phyloP scores from a whole-genome alignment of 345 rosid species.

The Psidium friedrichsthalianum region DNA sequence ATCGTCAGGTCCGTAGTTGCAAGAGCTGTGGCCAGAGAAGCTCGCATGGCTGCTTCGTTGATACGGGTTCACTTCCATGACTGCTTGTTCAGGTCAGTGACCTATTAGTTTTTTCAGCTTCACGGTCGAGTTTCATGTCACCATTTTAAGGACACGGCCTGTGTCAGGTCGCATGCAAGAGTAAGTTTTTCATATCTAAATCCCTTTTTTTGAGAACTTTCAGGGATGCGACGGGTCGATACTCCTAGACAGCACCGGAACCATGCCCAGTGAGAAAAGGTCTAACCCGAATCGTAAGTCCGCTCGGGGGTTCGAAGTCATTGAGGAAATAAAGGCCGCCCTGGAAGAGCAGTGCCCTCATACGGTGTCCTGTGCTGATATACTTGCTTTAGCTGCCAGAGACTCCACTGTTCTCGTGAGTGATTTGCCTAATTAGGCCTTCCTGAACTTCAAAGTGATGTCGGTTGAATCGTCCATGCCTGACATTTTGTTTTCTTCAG shows the following conservation, averaged over 20 bases:
- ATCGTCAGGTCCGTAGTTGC: constrained; percentile 46
- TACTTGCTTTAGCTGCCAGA: constrained; percentile 71
- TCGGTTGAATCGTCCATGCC: neutral
- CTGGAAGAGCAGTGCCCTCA: constrained; percentile 63
- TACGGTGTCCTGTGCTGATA: constrained; percentile 85
- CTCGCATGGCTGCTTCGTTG: constrained; percentile 78
- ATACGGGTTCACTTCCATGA: constrained; percentile 78
- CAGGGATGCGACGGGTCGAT: constrained; percentile 91
- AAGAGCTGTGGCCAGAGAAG: constrained; percentile 50
- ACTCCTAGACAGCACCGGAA: constrained; percentile 52
- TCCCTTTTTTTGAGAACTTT: neutral
- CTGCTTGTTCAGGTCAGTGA: constrained; percentile 60
- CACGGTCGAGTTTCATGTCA: neutral
- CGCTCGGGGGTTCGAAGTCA: constrained; percentile 67
- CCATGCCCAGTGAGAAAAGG: constrained; percentile 53
- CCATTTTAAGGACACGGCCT: neutral
- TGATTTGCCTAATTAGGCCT: neutral
- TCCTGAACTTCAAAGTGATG: neutral
- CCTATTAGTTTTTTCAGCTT: neutral
- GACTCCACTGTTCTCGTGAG: constrained; percentile 79
- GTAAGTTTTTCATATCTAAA: neutral
- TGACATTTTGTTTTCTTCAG: constrained; percentile 3
- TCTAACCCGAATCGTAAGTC: constrained; percentile 66
- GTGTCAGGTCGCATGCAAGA: neutral
- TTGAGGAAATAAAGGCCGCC: constrained; percentile 67